Percentiles rank a stretch among this genome's conserved stretches.
Conservation (phyloP, 768 basidiomycete species). For the Mycena latifolia region DNA sequence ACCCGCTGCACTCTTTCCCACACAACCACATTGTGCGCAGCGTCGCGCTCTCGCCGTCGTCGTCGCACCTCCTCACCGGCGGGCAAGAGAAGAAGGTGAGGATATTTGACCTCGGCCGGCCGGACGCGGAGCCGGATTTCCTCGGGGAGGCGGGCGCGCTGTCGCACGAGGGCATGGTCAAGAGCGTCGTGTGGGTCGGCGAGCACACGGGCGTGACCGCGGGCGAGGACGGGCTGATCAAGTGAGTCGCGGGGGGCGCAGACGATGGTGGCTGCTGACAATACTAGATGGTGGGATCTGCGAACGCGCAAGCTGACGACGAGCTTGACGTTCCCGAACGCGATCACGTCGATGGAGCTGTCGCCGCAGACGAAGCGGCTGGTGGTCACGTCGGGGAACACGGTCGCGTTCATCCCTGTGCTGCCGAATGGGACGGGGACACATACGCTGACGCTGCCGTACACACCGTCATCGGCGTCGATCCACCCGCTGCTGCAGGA, state of each 20-base stretch:
- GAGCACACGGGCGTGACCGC: slow-evolving; percentile 90
- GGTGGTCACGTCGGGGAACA: slow-evolving; percentile 92
- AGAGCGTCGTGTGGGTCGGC: slow-evolving; percentile 94
- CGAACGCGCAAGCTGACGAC: slow-evolving; percentile 81
- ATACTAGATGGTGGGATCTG: slow-evolving; percentile 95
- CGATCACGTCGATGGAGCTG: slow-evolving; percentile 96
- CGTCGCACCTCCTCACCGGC: slow-evolving; percentile 84
- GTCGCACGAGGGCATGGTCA: slow-evolving; percentile 91
- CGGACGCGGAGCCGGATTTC: slow-evolving; percentile 90
- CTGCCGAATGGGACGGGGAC: slow-evolving; percentile 73
- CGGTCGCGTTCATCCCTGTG: slow-evolving; percentile 91
- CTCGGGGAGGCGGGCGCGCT: slow-evolving; percentile 70
- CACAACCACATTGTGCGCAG: slow-evolving; percentile 99
- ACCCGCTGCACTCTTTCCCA: slow-evolving; percentile 93
- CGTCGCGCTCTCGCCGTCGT: slow-evolving; percentile 84
- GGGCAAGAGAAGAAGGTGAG: slow-evolving; percentile 98
- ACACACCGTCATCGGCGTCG: slow-evolving; percentile 93
- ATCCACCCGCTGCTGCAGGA: slow-evolving; percentile 92
- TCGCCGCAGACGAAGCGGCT: slow-evolving; percentile 85
- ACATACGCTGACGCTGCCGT: slow-evolving; percentile 84
- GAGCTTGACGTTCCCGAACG: slow-evolving; percentile 76
- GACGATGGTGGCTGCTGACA: slow-evolving; percentile 27
- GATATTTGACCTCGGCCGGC: slow-evolving; percentile 89
- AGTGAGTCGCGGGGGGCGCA: slow-evolving; percentile 61
- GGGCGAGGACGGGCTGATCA: slow-evolving; percentile 92